Conservation (phyloP, 2,329 filamentous ascomycete species). For the Didymella lethalis region DNA sequence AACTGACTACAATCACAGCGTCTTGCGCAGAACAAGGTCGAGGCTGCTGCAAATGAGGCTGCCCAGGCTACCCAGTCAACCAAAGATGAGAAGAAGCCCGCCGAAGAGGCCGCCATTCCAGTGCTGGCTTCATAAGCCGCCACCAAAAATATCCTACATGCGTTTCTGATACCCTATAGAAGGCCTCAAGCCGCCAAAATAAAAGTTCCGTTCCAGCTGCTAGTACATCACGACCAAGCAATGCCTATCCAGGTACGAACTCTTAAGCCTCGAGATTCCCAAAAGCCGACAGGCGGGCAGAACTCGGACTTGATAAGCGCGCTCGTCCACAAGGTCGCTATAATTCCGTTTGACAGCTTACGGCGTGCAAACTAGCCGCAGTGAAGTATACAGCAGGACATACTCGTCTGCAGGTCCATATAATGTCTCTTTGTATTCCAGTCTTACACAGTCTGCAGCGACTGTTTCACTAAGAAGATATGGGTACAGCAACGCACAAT, state of each 20-base stretch:
- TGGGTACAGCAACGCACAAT: not conserved
- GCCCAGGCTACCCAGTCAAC: conserved; percentile 11
- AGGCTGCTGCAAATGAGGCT: conserved; percentile 29
- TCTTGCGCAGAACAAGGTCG: conserved; percentile 55
- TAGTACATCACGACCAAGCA: not conserved
- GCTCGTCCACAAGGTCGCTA: not conserved
- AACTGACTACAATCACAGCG: conserved; percentile 35
- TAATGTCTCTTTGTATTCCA: not conserved
- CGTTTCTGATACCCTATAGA: conserved; percentile 41
- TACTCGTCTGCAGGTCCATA: not conserved
- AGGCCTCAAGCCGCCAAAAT: conserved; percentile 28
- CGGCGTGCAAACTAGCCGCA: not conserved
- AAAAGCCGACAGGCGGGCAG: not conserved
- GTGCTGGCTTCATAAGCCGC: conserved; percentile 8
- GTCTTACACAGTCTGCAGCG: not conserved
- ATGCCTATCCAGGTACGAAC: not conserved
- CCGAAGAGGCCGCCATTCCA: conserved; percentile 28
- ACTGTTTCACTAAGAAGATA: not conserved
- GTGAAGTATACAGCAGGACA: not conserved
- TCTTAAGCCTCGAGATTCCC: not conserved
- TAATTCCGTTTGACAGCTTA: not conserved
- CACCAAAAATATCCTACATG: not conserved
- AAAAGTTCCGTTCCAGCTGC: not conserved
- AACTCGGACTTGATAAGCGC: not conserved
- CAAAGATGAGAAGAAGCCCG: conserved; percentile 25